A percentile compares a stretch with the other conserved stretches of the same genome.
Evolutionary conservation across 306 rosid genomes (phyloP).

Genomic region (Trifolium pratense): DNA sequence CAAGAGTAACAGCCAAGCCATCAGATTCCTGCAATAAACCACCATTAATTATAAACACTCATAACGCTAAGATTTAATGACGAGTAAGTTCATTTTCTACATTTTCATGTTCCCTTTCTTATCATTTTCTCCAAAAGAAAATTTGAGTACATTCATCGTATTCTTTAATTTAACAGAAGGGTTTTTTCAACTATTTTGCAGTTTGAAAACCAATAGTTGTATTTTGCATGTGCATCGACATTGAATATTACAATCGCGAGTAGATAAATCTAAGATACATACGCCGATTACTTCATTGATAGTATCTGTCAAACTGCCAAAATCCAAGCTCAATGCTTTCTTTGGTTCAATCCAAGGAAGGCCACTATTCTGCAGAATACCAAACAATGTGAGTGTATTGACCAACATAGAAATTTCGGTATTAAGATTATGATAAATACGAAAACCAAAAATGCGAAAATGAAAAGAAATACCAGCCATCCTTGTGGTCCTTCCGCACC

Average conservation of each 20-base stretch:
- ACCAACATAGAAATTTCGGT: neutral
- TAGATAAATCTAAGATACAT: slow-evolving; percentile 53
- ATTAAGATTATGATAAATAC: slow-evolving; percentile 1
- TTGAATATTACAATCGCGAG: slow-evolving; percentile 34
- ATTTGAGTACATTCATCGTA: neutral
- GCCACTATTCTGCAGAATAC: slow-evolving; percentile 71
- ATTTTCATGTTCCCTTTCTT: neutral
- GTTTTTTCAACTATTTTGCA: neutral
- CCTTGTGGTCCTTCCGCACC: slow-evolving; percentile 98
- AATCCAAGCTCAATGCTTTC: slow-evolving; percentile 59
- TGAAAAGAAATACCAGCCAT: slow-evolving; percentile 73
- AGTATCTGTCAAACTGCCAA: slow-evolving; percentile 69
- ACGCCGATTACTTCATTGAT: slow-evolving; percentile 69
- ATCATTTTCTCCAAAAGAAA: slow-evolving; percentile 6
- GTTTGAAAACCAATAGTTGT: slow-evolving; percentile 24
- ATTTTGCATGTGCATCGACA: neutral
- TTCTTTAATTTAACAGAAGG: slow-evolving; percentile 33
- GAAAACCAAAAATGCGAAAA: slow-evolving; percentile 13
- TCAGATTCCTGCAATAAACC: slow-evolving; percentile 66
- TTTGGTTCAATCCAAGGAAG: slow-evolving; percentile 84
- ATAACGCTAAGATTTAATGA: neutral
- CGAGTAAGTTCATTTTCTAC: neutral
- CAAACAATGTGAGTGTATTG: slow-evolving; percentile 31
- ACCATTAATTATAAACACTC: slow-evolving; percentile 25
- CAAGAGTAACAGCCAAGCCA: slow-evolving; percentile 63